Evolutionary conservation across 495 filamentous ascomycete genomes (phyloP).

Genomic region (Letharia lupina): DNA sequence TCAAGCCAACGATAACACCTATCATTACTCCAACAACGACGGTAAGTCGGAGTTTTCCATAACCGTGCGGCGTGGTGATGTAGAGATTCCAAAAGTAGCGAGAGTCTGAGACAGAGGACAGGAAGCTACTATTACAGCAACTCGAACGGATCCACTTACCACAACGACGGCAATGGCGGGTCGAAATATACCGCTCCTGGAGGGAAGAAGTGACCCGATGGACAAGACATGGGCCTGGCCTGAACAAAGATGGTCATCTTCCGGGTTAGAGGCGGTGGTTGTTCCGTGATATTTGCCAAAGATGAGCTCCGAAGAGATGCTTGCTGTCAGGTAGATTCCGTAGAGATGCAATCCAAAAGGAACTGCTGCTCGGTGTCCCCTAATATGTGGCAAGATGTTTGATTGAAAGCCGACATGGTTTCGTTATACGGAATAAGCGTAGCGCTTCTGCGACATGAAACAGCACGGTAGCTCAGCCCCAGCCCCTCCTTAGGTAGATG

Average conservation of each 20-base stretch:
- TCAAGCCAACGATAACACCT: constrained; percentile 37
- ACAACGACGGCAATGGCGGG: constrained; percentile 39
- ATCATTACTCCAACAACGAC: constrained; percentile 43
- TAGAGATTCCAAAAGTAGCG: not conserved
- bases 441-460: too few species aligned
- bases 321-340: not conserved
- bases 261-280: not conserved
- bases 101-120: constrained; percentile 3
- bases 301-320: not conserved
- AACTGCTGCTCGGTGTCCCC: not conserved
- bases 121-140: constrained; percentile 50
- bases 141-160: constrained; percentile 42
- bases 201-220: constrained; percentile 18
- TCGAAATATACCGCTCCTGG: constrained; percentile 33
- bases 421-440: too few species aligned
- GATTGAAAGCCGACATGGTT: not conserved
- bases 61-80: too few species aligned
- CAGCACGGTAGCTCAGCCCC: too few species aligned
- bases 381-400: not conserved
- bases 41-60: constrained; percentile 22
- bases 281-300: not conserved
- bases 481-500: too few species aligned
- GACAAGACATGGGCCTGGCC: not conserved
- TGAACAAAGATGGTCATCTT: not conserved
- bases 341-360: not conserved